phyloP scores from a whole-genome alignment of 768 basidiomycete genomes.

The Vararia minispora region DNA sequence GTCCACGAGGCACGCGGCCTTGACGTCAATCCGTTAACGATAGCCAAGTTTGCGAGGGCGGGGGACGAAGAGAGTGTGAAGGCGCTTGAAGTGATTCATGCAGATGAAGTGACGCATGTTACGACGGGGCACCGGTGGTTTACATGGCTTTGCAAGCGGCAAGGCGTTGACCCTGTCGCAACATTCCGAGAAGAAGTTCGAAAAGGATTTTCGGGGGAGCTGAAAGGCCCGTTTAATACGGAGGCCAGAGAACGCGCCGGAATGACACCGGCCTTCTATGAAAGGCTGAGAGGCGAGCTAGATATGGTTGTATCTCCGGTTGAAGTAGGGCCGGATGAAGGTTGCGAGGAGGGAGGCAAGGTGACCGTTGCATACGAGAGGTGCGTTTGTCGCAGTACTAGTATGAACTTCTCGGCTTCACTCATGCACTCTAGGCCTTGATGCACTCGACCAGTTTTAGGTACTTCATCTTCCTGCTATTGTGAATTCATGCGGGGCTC shows the following conservation, averaged over 20 bases:
- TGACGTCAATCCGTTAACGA: conserved; percentile 75
- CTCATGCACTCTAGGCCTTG: neutral
- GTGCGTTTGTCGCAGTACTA: neutral
- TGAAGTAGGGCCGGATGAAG: neutral
- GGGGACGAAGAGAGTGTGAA: conserved; percentile 57
- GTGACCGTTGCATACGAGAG: too few species aligned
- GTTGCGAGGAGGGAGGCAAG: neutral
- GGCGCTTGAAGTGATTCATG: conserved; percentile 65
- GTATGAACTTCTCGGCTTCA: neutral
- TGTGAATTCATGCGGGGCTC: neutral
- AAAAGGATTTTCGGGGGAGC: conserved; percentile 56
- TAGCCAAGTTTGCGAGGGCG: conserved; percentile 56
- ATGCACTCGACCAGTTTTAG: neutral
- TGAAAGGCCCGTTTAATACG: conserved; percentile 77
- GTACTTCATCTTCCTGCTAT: neutral
- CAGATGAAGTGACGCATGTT: conserved; percentile 74
- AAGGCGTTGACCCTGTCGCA: conserved; percentile 45
- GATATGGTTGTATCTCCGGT: conserved; percentile 1
- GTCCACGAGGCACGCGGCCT: conserved; percentile 79
- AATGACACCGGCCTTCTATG: conserved; percentile 60
- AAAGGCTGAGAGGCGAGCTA: conserved; percentile 57
- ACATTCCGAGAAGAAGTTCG: conserved; percentile 65
- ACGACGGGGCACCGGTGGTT: conserved; percentile 80
- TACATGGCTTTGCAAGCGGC: conserved; percentile 55
- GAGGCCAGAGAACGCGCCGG: conserved; percentile 66